These are phyloP conservation scores for Limnanthes douglasii DNA, from an alignment of 345 rosid species.

Conservation along the genomic window DNA sequence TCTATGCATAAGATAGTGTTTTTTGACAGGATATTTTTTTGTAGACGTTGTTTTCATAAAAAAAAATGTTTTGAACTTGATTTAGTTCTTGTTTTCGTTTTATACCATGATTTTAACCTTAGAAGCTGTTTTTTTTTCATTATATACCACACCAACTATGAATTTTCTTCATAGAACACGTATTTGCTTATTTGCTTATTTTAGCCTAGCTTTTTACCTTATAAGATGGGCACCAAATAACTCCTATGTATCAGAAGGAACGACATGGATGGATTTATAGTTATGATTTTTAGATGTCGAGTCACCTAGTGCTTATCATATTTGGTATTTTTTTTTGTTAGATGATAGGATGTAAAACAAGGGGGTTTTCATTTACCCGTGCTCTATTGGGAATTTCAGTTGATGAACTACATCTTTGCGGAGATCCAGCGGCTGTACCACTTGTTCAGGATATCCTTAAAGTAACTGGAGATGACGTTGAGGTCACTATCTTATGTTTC, in stretches of 20 bases:
- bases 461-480: constrained; percentile 64
- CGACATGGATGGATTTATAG: background rate
- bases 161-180: no score
- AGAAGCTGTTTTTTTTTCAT: no score
- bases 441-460: constrained; percentile 63
- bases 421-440: constrained; percentile 80
- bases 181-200: no score
- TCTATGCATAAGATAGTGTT: no score
- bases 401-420: constrained; percentile 88
- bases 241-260: background rate
- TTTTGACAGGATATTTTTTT: no score
- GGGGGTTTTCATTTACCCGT: constrained; percentile 89
- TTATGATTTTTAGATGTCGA: background rate
- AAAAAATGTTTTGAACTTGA: no score
- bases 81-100: no score
- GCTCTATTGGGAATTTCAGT: constrained; percentile 80
- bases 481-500: no score
- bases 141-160: no score
- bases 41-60: no score
- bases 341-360: constrained; percentile 76
- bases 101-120: no score
- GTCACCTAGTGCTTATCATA: background rate
- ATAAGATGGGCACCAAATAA: background rate
- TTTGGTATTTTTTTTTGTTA: constrained; percentile 15
- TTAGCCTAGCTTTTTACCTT: no score